Conservation (phyloP, 1,139 yeast genomes). For the Zygosaccharomyces pseudobailii region DNA sequence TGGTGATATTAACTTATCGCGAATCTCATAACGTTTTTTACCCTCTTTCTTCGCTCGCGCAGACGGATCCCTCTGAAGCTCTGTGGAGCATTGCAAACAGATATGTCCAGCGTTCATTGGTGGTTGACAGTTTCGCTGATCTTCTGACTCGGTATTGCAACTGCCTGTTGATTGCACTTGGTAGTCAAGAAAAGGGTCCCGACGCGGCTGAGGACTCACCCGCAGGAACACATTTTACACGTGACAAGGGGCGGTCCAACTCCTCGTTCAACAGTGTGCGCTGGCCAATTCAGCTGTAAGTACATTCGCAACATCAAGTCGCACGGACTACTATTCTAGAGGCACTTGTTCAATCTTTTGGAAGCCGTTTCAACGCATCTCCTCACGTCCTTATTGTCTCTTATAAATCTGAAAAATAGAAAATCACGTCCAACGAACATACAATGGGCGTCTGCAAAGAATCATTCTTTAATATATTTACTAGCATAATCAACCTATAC, state of each 20-base stretch:
- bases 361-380: no score
- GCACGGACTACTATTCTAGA: slow-evolving; percentile 46
- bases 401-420: no score
- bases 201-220: no score
- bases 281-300: slow-evolving; percentile 87
- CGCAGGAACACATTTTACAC: no score
- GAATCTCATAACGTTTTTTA: neutral
- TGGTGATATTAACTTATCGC: slow-evolving; percentile 1
- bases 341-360: neutral
- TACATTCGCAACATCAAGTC: slow-evolving; percentile 84
- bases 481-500: no score
- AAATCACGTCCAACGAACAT: no score
- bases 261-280: slow-evolving; percentile 84
- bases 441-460: no score
- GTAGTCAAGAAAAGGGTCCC: no score
- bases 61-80: neutral
- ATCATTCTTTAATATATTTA: no score
- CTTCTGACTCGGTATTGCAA: neutral
- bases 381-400: no score
- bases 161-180: neutral
- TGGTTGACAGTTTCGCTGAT: neutral
- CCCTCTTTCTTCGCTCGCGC: neutral
- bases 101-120: neutral
- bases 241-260: slow-evolving; percentile 18
- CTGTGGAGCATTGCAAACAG: neutral